Base-by-base conservation (phyloP, 2,329 filamentous ascomycete genomes). In the Salinomyces thailandicus region DNA sequence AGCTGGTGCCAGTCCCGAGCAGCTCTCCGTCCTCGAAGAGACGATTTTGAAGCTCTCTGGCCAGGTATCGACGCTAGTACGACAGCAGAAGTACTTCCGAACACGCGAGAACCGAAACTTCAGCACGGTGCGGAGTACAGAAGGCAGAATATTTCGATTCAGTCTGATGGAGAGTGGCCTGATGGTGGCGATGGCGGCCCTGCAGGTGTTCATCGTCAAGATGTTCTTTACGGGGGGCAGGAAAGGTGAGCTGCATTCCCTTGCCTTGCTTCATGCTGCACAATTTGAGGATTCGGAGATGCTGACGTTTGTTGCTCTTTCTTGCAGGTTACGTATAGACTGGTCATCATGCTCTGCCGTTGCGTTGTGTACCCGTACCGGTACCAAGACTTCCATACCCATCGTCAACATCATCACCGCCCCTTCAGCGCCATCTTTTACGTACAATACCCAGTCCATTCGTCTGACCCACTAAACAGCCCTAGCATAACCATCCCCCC, bases 61-160 rank as follows among this genome's bases (percentile, higher is more conserved):
- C 46, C 85, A 93, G 58, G 69, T 98, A 34, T 94, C 86, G 11
- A 95, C 87, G 44, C 91, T 98, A 58, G 86, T 84, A 28, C 77
- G 91, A 55, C 95, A 94, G 69, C 91, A 98, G 59, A 98, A 98
- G 62, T 98, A 98, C 71, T 98, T 98, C 78, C 83, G 93, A 45
- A 98, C 91, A 2, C 79, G 91, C 49, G 91, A 98, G 72, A 98
- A 98, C 73, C 77, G 91, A 44, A 98, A 98, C 67, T 96, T 98
- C 67, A 93, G 85, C 67, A 98, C 91, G 7, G 91, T 98, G 53
- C 75, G 85, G 61, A 95, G 87, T 67, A 98, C 91, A 27, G 91
- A 98, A 71, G 77, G 77, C 60, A 75, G 91, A 46, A 98, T 98
- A 55, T 86, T 95, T 68, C 96, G 95, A 66, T 94, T 98, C 63